Percentiles rank a stretch among this genome's conserved stretches.
phyloP scores from a whole-genome alignment of 2,329 filamentous ascomycete genomes.

The Penicillium paneum region DNA sequence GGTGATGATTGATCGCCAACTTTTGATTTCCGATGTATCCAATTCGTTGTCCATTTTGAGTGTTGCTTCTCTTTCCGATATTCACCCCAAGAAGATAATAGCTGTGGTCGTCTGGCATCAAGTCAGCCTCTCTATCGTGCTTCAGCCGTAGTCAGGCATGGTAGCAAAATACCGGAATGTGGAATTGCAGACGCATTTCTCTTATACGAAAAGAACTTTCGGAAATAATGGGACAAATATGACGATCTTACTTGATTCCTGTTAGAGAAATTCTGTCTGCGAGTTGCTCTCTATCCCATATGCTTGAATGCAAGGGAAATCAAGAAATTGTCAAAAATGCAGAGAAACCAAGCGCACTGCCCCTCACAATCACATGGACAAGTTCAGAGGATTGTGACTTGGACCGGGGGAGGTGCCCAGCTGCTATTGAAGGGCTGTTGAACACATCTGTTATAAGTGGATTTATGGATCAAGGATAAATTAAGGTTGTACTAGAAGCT shows the following conservation, averaged over 20 bases:
- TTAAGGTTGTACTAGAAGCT: background rate
- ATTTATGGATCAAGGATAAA: background rate
- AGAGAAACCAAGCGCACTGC: background rate
- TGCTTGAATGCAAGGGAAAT: background rate
- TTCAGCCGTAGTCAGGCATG: constrained; percentile 2
- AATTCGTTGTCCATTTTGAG: constrained; percentile 34
- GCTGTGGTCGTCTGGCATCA: background rate
- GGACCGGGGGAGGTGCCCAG: background rate
- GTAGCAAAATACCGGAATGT: constrained; percentile 10
- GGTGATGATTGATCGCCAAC: constrained; percentile 69
- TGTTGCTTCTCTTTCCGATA: background rate
- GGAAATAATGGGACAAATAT: background rate
- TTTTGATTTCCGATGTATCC: constrained; percentile 56
- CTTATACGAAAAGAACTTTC: background rate
- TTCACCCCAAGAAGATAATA: background rate
- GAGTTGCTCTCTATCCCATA: too few relatives aligned
- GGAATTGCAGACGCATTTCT: background rate
- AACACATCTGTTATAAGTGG: background rate
- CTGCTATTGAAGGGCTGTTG: background rate
- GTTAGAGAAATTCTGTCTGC: background rate
- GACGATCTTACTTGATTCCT: background rate
- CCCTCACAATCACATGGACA: background rate
- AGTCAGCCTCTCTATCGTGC: constrained; percentile 8
- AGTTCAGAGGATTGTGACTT: background rate
- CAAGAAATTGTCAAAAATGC: background rate